Evolutionary conservation across 176 grass and related monocot species (phyloP), one percentile per base, ranked within the genome.

Genomic region (Olyra latifolia): DNA sequence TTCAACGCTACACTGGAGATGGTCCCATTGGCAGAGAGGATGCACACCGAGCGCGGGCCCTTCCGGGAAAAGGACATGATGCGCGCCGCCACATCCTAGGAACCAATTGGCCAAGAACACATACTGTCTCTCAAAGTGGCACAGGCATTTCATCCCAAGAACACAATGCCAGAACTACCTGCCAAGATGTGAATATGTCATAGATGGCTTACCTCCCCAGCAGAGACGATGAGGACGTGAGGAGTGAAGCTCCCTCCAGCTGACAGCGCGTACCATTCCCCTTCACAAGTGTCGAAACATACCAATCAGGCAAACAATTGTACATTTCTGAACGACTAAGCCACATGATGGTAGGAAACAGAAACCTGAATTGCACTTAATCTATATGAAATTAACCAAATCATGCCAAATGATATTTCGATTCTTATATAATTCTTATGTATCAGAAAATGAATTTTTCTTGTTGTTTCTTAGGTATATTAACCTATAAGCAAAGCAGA

Each of bases 231-330:
- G 81, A 99, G 72, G 32, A 99, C 92, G 88, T 99, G 96, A 9
- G 92, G 92, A 56, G 84, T 95, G 84, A 99, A 99, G 74, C 88
- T 99, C 81, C 96, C 96, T 82, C 96, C 96, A 1, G 96, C 96
- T 6, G 96, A 95, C 53, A 88, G 29, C 7, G 93, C 88, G 80
- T 95, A 95, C 92, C 90, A 99, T 78, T 95, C 93, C 54, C 96
- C 96, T 99, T 83, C 35, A 84, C 69, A 89, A 47, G 32, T 45
- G 72, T 59, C 24, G 10, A 61, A 14, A 13, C 2, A 49, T 16
- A 17, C 5, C 62, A 80, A 7, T 79, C 42, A 87, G 72, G 13
- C 61, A 71, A 52, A 41, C 25, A 55, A 40, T 63, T 76, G 40
- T 62, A 0, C 8, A 27, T 72, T 62, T 42, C 40, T 46, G 30